Base-by-base conservation (phyloP, 2,329 filamentous ascomycete genomes). In the Emmonsia crescens region DNA sequence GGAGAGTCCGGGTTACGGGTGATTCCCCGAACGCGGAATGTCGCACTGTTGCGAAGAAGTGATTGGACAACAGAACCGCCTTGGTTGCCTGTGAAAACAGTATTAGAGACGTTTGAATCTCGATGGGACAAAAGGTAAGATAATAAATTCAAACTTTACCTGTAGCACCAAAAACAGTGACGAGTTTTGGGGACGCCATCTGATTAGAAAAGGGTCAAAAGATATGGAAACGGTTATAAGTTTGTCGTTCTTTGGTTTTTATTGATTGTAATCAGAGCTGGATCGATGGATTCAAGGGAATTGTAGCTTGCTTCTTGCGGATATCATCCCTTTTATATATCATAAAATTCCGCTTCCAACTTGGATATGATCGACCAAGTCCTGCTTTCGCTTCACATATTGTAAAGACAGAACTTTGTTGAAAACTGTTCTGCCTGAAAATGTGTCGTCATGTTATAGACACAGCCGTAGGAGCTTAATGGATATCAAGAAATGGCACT, bases 21-120 rank as follows among this genome's bases (percentile, higher is more conserved):
- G n/a, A 71, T 52, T 24, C 62, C 69, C 14, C 69, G 67, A 42
- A 71, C 59, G 19, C 60, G 59, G 63, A 64, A 71, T 36, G 27
- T 24, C 36, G 55, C 57, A 1, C 62, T 61, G 14, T 62, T 58
- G 21, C 59, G 42, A 44, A 67, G 61, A 54, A 69, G 68, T 5
- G 56, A 54, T 3, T 40, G 24, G 27, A 61, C 61, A n/a, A 67
- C 66, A 38, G 59, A 59, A 19, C 61, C 60, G 16, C 65, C 66
- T 57, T 63, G 58, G 36, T 74, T 57, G 27, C 60, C 60, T 48
- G 24, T 56, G 56, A 21, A 19, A 42, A n/a, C 38, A 19, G 36
- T 33, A 40, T 57, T 21, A 57, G 54, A 19, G 14, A 10, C 14
- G 36, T 24, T 16, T 21, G 16, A 44, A 42, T 24, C 8, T 44